Evolutionary conservation across 805 yeast genomes (phyloP), one percentile per base, ranked within the genome.

Genomic region (Candida hungchunana): DNA sequence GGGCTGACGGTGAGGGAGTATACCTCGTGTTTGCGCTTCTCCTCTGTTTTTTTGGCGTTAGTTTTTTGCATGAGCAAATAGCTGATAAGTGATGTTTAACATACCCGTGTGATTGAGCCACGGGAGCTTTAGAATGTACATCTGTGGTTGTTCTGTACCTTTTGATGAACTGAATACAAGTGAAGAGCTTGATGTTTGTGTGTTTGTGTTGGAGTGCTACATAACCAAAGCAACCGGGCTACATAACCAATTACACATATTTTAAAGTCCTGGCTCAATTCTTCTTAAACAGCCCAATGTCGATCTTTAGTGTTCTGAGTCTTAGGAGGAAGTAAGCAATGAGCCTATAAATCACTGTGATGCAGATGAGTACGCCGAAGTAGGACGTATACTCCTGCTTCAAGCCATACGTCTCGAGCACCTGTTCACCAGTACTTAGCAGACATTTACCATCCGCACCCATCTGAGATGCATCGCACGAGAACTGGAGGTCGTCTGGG

Each of bases 1-100:
- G 86, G 76, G 43, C 85, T 81, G 4, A 85, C 80, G 37, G 79
- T 77, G 5, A 89, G 73, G 1, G 97, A 78, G 55, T 88, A 93
- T 12, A 94, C 82, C 54, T 90, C 97, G 51, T 79, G 79, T 47
- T 75, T 76, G 41, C 85, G 72, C 48, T 77, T 77, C 52, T 87
- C 96, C 56, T 87, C 97, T 67, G 57, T 22, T 21, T 20, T 12
- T 26, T 26, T 24, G 36, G 36, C 25, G 18, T 18, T 18, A 9
- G 13, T 9, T n/a, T n/a, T n/a, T n/a, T n/a, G n/a, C n/a, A n/a
- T n/a, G n/a, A n/a, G n/a, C n/a, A n/a, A n/a, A n/a, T n/a, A 8
- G 27, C 7, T 25, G 16, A 14, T 25, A 10, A 25, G 27, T 11
- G 8, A 25, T 14, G 27, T 14, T 6, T n/a, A 3, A 47, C 70